Evolutionary conservation across 1,139 yeast species (phyloP).

Genomic region (Taphrina flavorubra): DNA sequence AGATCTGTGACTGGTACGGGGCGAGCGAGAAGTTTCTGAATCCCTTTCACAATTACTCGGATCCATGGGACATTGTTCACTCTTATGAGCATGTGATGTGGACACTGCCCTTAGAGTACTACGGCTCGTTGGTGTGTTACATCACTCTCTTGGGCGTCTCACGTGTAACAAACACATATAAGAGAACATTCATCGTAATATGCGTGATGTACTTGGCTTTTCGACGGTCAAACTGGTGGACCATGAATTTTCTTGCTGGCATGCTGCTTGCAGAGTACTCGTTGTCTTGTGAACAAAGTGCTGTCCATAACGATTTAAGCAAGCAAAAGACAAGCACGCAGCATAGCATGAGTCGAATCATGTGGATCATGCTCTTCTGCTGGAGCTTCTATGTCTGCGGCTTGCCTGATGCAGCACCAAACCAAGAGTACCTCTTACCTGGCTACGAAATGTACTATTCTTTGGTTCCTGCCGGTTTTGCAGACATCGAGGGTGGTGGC

Average conservation of each 20-base stretch:
- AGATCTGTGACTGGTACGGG: slow-evolving; percentile 23
- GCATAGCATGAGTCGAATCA: background rate
- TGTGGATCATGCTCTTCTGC: slow-evolving; percentile 16
- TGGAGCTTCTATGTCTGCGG: slow-evolving; percentile 38
- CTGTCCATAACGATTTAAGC: background rate
- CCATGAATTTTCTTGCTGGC: slow-evolving; percentile 33
- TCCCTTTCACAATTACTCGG: slow-evolving; percentile 26
- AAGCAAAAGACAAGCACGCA: background rate
- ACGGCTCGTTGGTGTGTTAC: slow-evolving; percentile 30
- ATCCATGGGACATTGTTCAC: slow-evolving; percentile 23
- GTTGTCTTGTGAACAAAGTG: slow-evolving; percentile 5
- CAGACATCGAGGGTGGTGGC: slow-evolving; percentile 29
- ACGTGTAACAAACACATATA: slow-evolving; percentile 16
- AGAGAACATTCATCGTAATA: slow-evolving; percentile 15
- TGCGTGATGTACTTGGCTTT: slow-evolving; percentile 14
- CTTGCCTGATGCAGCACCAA: slow-evolving; percentile 26
- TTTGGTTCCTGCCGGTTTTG: slow-evolving; percentile 6
- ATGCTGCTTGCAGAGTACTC: slow-evolving; percentile 21
- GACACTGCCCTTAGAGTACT: slow-evolving; percentile 34
- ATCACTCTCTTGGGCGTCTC: slow-evolving; percentile 15
- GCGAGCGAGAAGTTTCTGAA: slow-evolving; percentile 19
- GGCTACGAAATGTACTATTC: slow-evolving; percentile 12
- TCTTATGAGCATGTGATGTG: slow-evolving; percentile 35
- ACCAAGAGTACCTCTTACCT: slow-evolving; percentile 14
- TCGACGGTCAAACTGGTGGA: slow-evolving; percentile 28